Base-by-base conservation (phyloP, 2,329 filamentous ascomycete species). In the Raffaelea albimanens region DNA sequence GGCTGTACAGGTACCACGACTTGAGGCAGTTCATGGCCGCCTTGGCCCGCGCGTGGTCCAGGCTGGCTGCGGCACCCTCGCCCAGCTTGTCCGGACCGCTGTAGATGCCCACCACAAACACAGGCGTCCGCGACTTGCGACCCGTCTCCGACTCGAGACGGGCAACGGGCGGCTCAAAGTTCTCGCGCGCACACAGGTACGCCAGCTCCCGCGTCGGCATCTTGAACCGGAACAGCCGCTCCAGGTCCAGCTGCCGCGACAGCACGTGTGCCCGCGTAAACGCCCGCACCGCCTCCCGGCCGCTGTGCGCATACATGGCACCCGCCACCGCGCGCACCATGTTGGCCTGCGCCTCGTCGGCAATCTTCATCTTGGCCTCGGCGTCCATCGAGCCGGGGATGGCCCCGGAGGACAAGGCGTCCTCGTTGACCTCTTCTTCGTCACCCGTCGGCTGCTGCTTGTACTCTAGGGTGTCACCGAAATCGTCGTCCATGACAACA, bases 1-100 rank as follows among this genome's bases (percentile, higher is more conserved):
- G 91, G 63, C 83, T 90, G 71, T 98, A 98, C 46, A 98, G 72
- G 66, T 98, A 98, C 93, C 93, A 98, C 5, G 83, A 76, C 73
- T 95, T 95, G 60, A 98, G 72, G 18, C 89, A 83, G 53, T 85
- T 83, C 59, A 94, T 90, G 34, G 87, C 81, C 19, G 93, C 93
- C 63, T 87, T 78, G 53, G 78, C 75, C 53, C 87, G 80, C 29
- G 86, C 91, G 58, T 88, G 78, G 55, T 88, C 75, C 48, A 97
- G 70, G 64, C 78, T 90, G 43, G 83, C 71, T 21, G 86, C 93
- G 19, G 82, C 76, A n/a, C 83, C 93, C 69, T 98, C 91, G 48
- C 91, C 93, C 39, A 98, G 73, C 75, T 93, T 91, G 63, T 98
- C 90, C 51, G 75, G 73, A 45, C 91, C 93, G 56, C 86, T 94